Evolutionary conservation across 2,329 filamentous ascomycete genomes (phyloP), one percentile per base, ranked within the genome.

Genomic region (Mycosphaerelloides madeirae): DNA sequence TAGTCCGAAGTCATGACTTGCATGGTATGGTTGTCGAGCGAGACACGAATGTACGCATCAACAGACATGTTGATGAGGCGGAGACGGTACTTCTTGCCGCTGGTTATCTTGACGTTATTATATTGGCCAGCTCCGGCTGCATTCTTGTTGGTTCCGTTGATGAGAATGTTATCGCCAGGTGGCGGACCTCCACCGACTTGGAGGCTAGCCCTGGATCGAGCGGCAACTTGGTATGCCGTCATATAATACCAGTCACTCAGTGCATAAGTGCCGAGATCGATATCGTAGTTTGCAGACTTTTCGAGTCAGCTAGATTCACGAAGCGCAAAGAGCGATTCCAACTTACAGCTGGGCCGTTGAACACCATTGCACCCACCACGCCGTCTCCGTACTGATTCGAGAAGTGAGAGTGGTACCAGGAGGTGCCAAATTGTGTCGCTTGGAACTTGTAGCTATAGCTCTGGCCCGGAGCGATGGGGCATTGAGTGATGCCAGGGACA

Each of bases 211-310:
- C 60, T 12, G 49, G 56, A 43, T 58, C 60, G 34, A 57, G 33
- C 29, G 61, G 48, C 41, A 7, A 55, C 36, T 20, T 52, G 52
- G 33, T 32, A 47, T 6, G 50, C 41, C 11, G 52, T 55, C 14
- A 71, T 70, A 15, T 65, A 40, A 33, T 47, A 55, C 80, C 80
- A 85, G 56, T 86, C 83, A n/a, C 70, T 73, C 3, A 83, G 53
- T 22, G 79, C 67, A 2, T 83, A 54, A 13, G 70, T 63, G 3
- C 82, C 81, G 0, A 83, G 66, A 55, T 85, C 82, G 38, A 75
- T 68, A 48, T 85, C 80, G 53, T 82, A 83, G 52, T 78, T 71
- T 11, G 71, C 67, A 3, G 74, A 73, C 22, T 25, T 5, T 25
- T 5, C 5, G 22, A 25, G 22, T 25, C 22, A 25, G 22, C 22